Base-by-base conservation (phyloP, 148 eudicot genomes). In the Silene latifolia region DNA sequence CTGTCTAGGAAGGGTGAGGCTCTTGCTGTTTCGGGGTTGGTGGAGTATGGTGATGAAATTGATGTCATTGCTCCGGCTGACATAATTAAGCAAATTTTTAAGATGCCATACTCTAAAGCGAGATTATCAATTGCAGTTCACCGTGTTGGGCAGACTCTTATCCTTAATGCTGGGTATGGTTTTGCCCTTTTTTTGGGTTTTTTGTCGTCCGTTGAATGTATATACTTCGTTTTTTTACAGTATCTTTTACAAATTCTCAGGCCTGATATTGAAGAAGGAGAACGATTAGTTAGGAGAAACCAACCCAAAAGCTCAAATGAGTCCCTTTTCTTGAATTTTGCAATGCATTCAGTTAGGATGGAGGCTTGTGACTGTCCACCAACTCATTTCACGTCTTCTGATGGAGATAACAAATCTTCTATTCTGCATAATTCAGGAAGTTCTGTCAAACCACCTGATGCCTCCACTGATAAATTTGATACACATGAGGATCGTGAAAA, bases 361-460 rank as follows among this genome's bases (percentile, higher is more conserved):
- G 99, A 95, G 84, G 99, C 99, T 74, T 95, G 97, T 79, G 99
- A 95, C 80, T 92, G 97, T 80, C 99, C 99, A 35, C 92, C 99
- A 25, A 76, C 80, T 80, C 89, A 90, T 78, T 81, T 83, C 60
- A 73, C 80, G 20, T 21, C 85, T 3, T 20, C 85, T 51, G 80
- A 82, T 60, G 88, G 80, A 73, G 75, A 78, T 78, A 60, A 83
- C 47, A 72, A 84, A 20, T 77, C 92, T 13, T 84, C 90, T 76
- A 76, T 82, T 83, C 79, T 84, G 39, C 82, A 66, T 61, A 80
- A 79, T 35, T 66, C 88, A 11, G 77, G 62, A 61, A 85, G 74
- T 69, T 83, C 89, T 63, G 73, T 84, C 60, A 77, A 79, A 72
- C 74, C 96, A 69, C 83, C 89, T 64, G 79, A 82, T 20, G 64